phyloP scores from a whole-genome alignment of 2,329 filamentous ascomycete genomes.

The Aureobasidium sp. region DNA sequence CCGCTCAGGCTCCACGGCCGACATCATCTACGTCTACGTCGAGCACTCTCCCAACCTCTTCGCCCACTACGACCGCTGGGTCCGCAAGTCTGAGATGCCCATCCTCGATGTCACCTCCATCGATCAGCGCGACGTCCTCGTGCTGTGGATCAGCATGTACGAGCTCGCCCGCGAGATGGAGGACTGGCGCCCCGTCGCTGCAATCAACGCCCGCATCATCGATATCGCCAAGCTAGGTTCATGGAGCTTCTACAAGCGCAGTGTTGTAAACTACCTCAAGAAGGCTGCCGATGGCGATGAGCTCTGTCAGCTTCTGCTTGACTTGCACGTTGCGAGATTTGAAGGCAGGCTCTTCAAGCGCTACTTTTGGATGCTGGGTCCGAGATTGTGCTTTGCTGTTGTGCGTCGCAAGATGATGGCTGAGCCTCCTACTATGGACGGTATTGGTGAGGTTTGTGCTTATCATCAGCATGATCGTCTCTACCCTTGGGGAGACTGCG shows the following conservation, averaged over 20 bases:
- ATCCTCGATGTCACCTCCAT: not conserved
- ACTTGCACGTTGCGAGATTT: not conserved
- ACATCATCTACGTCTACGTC: not conserved
- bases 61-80: conserved; percentile 8
- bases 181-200: not conserved
- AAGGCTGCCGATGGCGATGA: not conserved
- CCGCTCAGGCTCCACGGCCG: not conserved
- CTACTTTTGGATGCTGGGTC: conserved; percentile 1
- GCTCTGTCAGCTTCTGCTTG: not conserved
- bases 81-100: not conserved
- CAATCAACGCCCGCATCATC: not conserved
- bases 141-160: not conserved
- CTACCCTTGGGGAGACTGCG: not conserved
- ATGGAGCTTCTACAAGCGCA: conserved; percentile 4
- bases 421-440: not conserved
- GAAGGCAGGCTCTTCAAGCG: not conserved
- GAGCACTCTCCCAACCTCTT: not conserved
- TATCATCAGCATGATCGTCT: conserved; percentile 6
- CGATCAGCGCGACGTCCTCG: not conserved
- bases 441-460: not conserved
- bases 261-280: not conserved
- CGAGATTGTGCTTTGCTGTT: not conserved
- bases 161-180: not conserved
- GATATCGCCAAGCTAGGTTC: not conserved
- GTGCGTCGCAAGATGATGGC: not conserved